A percentile compares a stretch with the other conserved stretches of the same genome.
phyloP scores from a whole-genome alignment of 306 rosid species.

The Aeschynomene evenia region DNA sequence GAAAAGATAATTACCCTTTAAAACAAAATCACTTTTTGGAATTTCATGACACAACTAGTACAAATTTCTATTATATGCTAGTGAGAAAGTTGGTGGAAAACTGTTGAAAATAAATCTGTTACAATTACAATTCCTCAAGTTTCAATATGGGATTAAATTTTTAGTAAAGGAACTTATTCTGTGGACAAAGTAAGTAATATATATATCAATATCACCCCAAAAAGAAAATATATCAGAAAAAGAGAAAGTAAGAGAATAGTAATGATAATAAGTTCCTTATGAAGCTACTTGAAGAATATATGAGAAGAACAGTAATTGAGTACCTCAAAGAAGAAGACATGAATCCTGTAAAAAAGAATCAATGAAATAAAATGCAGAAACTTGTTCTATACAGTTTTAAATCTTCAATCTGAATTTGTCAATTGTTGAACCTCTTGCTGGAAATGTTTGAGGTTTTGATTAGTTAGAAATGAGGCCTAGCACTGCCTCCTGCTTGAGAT shows the following conservation, averaged over 20 bases:
- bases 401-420: no score
- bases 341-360: not conserved
- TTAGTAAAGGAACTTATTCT: slow-evolving; percentile 22
- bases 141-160: slow-evolving; percentile 5
- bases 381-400: not conserved
- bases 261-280: not conserved
- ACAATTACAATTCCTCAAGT: slow-evolving; percentile 18
- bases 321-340: not conserved
- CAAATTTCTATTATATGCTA: not conserved
- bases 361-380: not conserved
- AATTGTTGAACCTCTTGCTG: no score
- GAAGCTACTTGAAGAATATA: not conserved
- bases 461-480: not conserved
- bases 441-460: not conserved
- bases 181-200: not conserved
- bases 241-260: no score
- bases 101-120: slow-evolving; percentile 18
- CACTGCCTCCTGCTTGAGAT: not conserved
- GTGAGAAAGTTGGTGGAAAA: not conserved
- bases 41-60: not conserved
- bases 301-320: not conserved
- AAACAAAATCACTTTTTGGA: not conserved
- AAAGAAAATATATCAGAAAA: no score
- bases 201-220: not conserved
- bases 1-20: slow-evolving; percentile 33